Percentiles rank a stretch among this genome's conserved stretches.
Conservation (phyloP, 2,329 filamentous ascomycete species). For the Cladobotryum protrusum region DNA sequence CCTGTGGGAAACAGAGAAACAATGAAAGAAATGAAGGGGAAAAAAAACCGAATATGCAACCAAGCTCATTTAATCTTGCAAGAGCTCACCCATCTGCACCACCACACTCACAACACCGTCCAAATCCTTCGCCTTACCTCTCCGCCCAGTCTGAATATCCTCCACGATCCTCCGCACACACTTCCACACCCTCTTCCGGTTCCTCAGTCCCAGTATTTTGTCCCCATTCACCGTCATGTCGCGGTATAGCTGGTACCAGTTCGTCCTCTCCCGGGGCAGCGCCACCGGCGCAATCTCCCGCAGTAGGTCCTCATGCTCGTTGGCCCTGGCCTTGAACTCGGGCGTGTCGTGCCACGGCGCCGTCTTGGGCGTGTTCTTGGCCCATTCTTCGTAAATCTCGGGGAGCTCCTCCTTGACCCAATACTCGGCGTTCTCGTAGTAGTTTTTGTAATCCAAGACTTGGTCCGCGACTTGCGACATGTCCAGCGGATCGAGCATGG, state of each 20-base stretch:
- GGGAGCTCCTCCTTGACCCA: background rate
- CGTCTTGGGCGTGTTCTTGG: slow-evolving; percentile 1
- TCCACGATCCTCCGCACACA: background rate
- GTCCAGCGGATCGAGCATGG: slow-evolving; percentile 1
- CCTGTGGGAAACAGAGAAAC: too few relatives aligned
- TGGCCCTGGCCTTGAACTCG: background rate
- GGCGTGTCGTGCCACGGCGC: slow-evolving; percentile 6
- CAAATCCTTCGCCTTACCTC: background rate
- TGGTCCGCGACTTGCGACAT: background rate
- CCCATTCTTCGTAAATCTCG: slow-evolving; percentile 3
- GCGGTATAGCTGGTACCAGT: slow-evolving; percentile 14
- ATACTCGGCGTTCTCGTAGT: too few relatives aligned
- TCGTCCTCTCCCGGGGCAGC: slow-evolving; percentile 6
- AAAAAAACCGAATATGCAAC: too few relatives aligned
- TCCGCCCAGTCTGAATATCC: background rate
- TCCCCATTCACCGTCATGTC: background rate
- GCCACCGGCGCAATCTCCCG: slow-evolving; percentile 1
- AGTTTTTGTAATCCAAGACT: background rate
- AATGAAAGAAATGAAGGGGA: too few relatives aligned
- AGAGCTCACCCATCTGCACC: too few relatives aligned
- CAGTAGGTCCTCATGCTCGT: slow-evolving; percentile 1
- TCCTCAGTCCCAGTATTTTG: slow-evolving; percentile 8
- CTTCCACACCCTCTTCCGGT: slow-evolving; percentile 13
- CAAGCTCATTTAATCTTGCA: too few relatives aligned
- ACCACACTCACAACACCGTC: background rate